Conservation (phyloP, 768 basidiomycete species). For the Tricholoma sp. region DNA sequence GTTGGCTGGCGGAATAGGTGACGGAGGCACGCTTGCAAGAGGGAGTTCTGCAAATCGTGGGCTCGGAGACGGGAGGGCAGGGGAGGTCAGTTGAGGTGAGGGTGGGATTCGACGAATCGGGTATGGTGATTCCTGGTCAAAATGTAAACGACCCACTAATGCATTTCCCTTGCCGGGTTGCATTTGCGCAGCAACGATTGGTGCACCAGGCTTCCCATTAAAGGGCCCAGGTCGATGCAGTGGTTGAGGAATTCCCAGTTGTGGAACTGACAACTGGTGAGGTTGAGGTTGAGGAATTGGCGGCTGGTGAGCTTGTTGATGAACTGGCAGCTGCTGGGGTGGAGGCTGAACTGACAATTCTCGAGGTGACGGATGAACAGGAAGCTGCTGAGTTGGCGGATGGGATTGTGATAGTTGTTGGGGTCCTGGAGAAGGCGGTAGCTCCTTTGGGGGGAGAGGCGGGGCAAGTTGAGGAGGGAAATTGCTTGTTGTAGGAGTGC, state of each 20-base stretch:
- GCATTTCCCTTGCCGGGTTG: slow-evolving; percentile 27
- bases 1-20: slow-evolving; percentile 11
- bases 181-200: slow-evolving; percentile 40
- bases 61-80: slow-evolving; percentile 27
- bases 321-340: neutral
- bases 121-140: slow-evolving; percentile 73
- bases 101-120: slow-evolving; percentile 36
- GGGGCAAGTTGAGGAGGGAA: slow-evolving; percentile 20
- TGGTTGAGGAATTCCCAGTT: slow-evolving; percentile 14
- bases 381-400: slow-evolving; percentile 1
- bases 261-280: slow-evolving; percentile 12
- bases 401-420: slow-evolving; percentile 17
- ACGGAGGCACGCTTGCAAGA: slow-evolving; percentile 11
- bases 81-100: slow-evolving; percentile 17
- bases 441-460: slow-evolving; percentile 21
- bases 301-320: neutral
- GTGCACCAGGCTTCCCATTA: slow-evolving; percentile 17
- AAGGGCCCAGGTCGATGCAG: slow-evolving; percentile 9
- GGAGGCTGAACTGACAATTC: neutral
- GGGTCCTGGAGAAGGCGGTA: slow-evolving; percentile 15
- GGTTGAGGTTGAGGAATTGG: slow-evolving; percentile 3
- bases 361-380: slow-evolving; percentile 1
- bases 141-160: slow-evolving; percentile 47
- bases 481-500: slow-evolving; percentile 19
- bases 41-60: slow-evolving; percentile 5